Percentiles rank a stretch among this genome's conserved stretches.
Conservation (phyloP, 2,329 filamentous ascomycete species). For the Teratosphaeria zuluensis region DNA sequence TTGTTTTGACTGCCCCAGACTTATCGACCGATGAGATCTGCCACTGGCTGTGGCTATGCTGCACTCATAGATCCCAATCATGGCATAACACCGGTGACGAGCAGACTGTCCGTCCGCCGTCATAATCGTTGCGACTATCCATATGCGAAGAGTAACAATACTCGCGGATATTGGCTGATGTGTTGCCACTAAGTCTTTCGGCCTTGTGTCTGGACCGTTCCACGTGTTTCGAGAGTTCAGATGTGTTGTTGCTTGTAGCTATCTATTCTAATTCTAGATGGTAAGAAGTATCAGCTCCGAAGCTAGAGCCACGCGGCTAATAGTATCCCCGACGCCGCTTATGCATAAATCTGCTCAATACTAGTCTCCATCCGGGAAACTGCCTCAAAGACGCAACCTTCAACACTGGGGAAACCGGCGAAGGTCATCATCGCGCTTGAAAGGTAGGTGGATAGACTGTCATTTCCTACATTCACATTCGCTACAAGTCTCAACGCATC, state of each 20-base stretch:
- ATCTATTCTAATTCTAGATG: no score
- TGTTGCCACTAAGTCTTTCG: not conserved
- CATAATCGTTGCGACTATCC: no score
- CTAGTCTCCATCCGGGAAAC: not conserved
- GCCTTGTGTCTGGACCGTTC: not conserved
- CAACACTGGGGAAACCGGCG: not conserved
- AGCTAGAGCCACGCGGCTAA: no score
- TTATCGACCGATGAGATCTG: not conserved
- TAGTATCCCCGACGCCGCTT: no score
- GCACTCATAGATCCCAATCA: not conserved
- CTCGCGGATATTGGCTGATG: no score
- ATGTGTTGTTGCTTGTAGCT: no score
- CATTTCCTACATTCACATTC: not conserved
- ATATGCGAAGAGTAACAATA: no score
- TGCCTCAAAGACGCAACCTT: not conserved
- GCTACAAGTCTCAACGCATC: not conserved
- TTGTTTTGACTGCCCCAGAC: constrained; percentile 35
- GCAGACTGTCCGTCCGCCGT: not conserved
- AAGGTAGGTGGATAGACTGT: not conserved
- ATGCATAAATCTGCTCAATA: not conserved
- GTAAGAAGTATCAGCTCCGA: no score
- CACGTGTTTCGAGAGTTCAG: not conserved
- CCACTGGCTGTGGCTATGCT: not conserved
- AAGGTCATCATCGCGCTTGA: not conserved
- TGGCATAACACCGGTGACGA: not conserved